Evolutionary conservation across 129 eudicot species (phyloP), one percentile per base, ranked within the genome.

Genomic region (Silybum marianum): DNA sequence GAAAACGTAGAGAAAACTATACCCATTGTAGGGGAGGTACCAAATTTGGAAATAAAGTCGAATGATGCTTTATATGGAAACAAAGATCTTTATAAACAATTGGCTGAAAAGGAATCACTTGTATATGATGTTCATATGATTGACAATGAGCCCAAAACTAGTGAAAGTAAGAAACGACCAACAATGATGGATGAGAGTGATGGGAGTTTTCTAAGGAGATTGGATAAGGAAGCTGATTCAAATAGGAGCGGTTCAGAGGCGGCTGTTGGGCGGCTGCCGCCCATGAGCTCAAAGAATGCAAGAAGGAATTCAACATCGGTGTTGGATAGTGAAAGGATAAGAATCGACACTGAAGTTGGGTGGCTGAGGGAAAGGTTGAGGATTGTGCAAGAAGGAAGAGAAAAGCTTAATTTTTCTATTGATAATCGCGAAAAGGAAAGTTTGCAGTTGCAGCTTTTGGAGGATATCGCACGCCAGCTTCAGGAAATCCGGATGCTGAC

Each of bases 391-490:
- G 97, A 85, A 79, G 95, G 91, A 78, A 87, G 93, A 82, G 93
- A 88, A 72, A 95, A 91, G 84, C 95, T 95, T 18, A 90, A 87
- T 58, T n/a, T 87, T 76, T 77, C 90, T 28, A 74, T 81, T 71
- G 97, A 93, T 51, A 84, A 67, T 71, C 86, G 87, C 34, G 98
- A 95, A 81, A 88, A 85, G 71, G 96, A 88, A 88, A 88, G 87
- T 44, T 18, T 84, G 54, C 97, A 95, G 88, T 76, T 95, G 83
- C 89, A 89, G 69, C 93, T 95, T 75, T 88, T 95, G 88, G 99
- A 95, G 83, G 91, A 90, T 87, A 89, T 92, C 23, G 90, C 88
- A 7, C 36, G 79, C 58, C 99, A 92, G 88, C 88, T 95, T 79
- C 94, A 87, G 81, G 99, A 90, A 87, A 92, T 95, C 34, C 86